phyloP scores from a whole-genome alignment of 176 grass and related monocot genomes.

The Thalia dealbata region DNA sequence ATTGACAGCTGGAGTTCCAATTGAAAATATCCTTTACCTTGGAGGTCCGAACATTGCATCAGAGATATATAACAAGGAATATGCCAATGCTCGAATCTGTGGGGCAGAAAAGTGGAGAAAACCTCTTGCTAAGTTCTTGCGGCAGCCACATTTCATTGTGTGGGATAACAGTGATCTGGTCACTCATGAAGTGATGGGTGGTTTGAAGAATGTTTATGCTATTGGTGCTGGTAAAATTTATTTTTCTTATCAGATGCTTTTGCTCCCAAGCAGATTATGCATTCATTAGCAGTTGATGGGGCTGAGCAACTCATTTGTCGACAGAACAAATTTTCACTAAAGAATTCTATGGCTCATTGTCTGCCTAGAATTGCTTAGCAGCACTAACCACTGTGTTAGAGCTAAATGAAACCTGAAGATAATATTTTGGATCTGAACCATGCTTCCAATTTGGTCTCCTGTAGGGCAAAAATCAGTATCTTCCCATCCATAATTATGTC shows the following conservation, averaged over 20 bases:
- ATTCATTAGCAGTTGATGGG: not conserved
- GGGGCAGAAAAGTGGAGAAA: constrained; percentile 88
- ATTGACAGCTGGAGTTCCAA: constrained; percentile 79
- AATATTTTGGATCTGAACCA: no score
- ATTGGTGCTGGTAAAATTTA: constrained; percentile 86
- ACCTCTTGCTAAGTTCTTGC: constrained; percentile 73
- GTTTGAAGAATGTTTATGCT: constrained; percentile 94
- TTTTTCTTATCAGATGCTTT: not conserved
- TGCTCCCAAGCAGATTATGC: not conserved
- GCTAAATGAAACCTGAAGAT: no score
- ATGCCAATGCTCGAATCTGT: constrained; percentile 93
- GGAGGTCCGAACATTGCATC: constrained; percentile 95
- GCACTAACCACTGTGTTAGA: not conserved
- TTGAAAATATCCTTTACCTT: constrained; percentile 97
- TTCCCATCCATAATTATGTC: no score
- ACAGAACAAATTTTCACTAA: not conserved
- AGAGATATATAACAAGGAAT: constrained; percentile 99
- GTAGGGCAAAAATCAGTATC: no score
- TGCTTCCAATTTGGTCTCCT: no score
- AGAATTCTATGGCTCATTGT: not conserved
- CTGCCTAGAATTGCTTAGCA: not conserved
- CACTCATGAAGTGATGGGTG: constrained; percentile 99
- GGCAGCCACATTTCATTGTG: constrained; percentile 97
- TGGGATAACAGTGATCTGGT: constrained; percentile 97
- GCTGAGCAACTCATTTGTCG: not conserved